Percentiles rank a stretch among this genome's conserved stretches.
phyloP scores from a whole-genome alignment of 345 rosid species.

The Boechera retrofracta region DNA sequence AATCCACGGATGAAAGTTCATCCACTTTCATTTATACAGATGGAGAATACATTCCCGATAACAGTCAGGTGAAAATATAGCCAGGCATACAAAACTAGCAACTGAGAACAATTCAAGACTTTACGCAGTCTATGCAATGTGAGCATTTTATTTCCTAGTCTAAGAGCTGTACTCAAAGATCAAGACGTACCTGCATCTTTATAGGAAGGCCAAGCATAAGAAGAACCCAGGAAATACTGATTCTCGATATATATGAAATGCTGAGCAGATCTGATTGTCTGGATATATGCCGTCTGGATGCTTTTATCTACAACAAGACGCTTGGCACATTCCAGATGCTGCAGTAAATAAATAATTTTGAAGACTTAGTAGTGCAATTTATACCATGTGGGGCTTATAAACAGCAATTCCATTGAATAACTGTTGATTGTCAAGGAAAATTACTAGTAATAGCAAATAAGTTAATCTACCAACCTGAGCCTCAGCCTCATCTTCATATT shows the following conservation, averaged over 20 bases:
- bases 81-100: background rate
- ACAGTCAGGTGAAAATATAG: constrained; percentile 8
- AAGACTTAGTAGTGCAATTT: constrained; percentile 22
- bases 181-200: constrained; percentile 71
- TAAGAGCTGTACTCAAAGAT: constrained; percentile 19
- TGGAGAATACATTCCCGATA: background rate
- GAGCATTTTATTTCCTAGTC: constrained; percentile 24
- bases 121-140: background rate
- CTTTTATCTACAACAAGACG: constrained; percentile 80
- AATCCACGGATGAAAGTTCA: background rate
- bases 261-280: constrained; percentile 97
- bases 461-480: constrained; percentile 55
- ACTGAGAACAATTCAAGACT: constrained; percentile 4
- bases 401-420: constrained; percentile 6
- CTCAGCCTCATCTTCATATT: constrained; percentile 48
- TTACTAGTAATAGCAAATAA: constrained; percentile 17
- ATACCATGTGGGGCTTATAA: constrained; percentile 18
- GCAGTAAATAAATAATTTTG: constrained; percentile 44
- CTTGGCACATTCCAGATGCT: constrained; percentile 79
- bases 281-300: constrained; percentile 94
- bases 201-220: constrained; percentile 94
- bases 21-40: background rate
- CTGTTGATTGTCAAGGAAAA: constrained; percentile 12
- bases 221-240: constrained; percentile 97
- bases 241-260: constrained; percentile 95